Base-by-base conservation (phyloP, 176 grass and related monocot genomes). In the Ampelocalamus luodianensis region DNA sequence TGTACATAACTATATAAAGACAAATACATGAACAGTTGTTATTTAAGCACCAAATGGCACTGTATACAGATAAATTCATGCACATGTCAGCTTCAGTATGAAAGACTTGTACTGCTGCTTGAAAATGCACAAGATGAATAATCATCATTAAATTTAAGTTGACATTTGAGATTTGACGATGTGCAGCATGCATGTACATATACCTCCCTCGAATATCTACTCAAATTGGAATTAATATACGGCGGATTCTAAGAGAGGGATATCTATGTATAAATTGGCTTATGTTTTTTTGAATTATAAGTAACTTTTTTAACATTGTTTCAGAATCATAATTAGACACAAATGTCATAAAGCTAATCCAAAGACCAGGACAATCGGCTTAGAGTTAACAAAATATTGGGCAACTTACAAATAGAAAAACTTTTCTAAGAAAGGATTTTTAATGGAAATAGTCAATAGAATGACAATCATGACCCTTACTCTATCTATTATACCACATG, bases 1-100 rank as follows among this genome's bases (percentile, higher is more conserved):
- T 36, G 17, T 66, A 32, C 48, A 58, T 53, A 48, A 79, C 60
- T 75, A 22, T 56, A 43, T 38, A 62, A 15, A 50, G 40, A 83
- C 11, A 71, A 24, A 56, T 8, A 12, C 23, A 44, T 6, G 44
- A 55, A 9, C 55, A 43, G 3, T 17, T 14, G 65, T 61, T 62
- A 17, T 13, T 23, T 8, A 68, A 74, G 8, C 18, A 64, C 56
- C 4, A 23, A 27, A 64, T 49, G 55, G 27, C 18, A 23, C 6
- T 11, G 58, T 16, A 65, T 65, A 48, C 12, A 83, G 55, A 49
- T n/a, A 22, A 37, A 45, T 42, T 22, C 26, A 37, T 0, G 23
- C 22, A 60, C 38, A n/a, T 54, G 80, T 72, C 68, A 60, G 16
- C 38, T 26, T 72, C 37, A 46, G 26, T 62, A 23, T 23, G 78